A percentile compares a stretch with the other conserved stretches of the same genome.
Evolutionary conservation across 2,329 filamentous ascomycete genomes (phyloP).

Genomic region (Cordyceps pruinosa): DNA sequence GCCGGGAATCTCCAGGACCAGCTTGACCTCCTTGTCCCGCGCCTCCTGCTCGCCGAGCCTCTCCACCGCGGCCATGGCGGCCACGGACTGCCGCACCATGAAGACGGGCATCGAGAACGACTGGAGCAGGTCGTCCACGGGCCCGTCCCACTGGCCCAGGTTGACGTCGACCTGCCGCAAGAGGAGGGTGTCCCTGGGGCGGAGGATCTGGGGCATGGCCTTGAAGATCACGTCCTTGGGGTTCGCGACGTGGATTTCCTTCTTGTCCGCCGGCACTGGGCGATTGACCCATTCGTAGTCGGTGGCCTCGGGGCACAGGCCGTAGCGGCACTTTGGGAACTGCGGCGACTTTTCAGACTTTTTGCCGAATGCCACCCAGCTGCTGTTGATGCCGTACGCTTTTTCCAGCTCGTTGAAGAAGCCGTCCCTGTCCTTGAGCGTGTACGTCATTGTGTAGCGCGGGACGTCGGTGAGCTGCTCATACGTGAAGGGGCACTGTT

Average conservation of each 20-base stretch:
- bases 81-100: conserved; percentile 5
- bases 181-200: background rate
- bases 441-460: background rate
- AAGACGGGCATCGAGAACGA: conserved; percentile 8
- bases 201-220: conserved; percentile 4
- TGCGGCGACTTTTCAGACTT: too few relatives aligned
- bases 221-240: conserved; percentile 11
- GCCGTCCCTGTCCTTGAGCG: background rate
- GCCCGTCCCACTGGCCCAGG: background rate
- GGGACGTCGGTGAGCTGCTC: background rate
- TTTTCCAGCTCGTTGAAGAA: background rate
- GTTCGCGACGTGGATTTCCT: conserved; percentile 1
- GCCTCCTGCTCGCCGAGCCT: conserved; percentile 4
- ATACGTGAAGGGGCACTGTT: background rate
- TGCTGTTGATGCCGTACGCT: background rate
- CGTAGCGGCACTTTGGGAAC: too few relatives aligned
- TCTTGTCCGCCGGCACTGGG: background rate
- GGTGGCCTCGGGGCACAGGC: too few relatives aligned
- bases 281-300: too few relatives aligned
- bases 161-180: background rate
- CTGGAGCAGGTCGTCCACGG: background rate
- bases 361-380: background rate
- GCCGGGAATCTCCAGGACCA: conserved; percentile 30
- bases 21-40: background rate
- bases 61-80: conserved; percentile 18